Conservation (phyloP, 441 rosid species). For the Adansonia rubrostipa region DNA sequence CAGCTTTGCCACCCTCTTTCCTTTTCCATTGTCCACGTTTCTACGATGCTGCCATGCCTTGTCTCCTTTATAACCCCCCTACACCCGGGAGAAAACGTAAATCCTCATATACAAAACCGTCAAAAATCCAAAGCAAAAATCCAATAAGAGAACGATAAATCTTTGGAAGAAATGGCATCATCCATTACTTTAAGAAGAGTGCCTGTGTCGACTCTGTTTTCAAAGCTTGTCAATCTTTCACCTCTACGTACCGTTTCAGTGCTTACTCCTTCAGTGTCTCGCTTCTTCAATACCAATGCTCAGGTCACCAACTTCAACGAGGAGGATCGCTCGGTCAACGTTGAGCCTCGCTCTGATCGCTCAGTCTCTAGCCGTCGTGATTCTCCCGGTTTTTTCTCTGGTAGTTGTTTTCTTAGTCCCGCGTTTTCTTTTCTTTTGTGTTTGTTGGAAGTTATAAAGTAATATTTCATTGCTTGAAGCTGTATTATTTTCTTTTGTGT, state of each 20-base stretch:
- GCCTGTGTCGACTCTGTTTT: conserved; percentile 24
- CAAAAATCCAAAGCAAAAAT: background rate
- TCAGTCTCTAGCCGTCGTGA: conserved; percentile 28
- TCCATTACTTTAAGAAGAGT: conserved; percentile 31
- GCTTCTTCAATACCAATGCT: conserved; percentile 42
- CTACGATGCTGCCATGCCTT: background rate
- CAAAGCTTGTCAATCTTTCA: conserved; percentile 29
- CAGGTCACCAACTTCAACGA: conserved; percentile 16
- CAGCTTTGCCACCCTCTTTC: background rate
- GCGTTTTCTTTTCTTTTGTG: background rate
- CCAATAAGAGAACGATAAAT: background rate
- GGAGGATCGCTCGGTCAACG: conserved; percentile 32
- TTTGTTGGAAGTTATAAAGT: background rate
- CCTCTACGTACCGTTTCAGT: conserved; percentile 28
- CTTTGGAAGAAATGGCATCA: conserved; percentile 31
- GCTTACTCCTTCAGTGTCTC: conserved; percentile 24
- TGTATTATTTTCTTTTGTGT: background rate
- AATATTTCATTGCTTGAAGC: background rate
- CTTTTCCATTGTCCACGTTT: conserved; percentile 28
- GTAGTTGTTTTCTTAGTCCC: background rate
- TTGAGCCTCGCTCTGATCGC: conserved; percentile 38
- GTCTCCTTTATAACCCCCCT: background rate
- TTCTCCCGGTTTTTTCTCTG: conserved; percentile 21
- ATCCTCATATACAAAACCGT: background rate
- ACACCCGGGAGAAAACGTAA: background rate